Conservation (phyloP, 345 rosid genomes). For the Trapa incisa region DNA sequence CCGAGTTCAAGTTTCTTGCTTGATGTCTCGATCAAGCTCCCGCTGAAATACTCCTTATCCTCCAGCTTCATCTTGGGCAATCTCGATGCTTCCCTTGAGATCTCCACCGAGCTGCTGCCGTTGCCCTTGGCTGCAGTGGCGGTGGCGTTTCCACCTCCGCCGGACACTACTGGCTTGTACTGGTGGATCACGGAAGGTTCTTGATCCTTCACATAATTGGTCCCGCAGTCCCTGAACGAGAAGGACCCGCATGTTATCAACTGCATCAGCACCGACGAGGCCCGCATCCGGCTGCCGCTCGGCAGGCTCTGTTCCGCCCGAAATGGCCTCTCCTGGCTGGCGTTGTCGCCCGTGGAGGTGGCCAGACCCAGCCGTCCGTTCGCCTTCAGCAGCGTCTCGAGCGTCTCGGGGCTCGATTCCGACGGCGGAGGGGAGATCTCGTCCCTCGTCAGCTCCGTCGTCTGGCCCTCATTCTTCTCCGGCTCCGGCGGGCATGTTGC, state of each 20-base stretch:
- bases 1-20: slow-evolving; percentile 18
- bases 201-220: slow-evolving; percentile 46
- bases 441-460: slow-evolving; percentile 53
- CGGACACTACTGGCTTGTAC: slow-evolving; percentile 32
- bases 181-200: slow-evolving; percentile 42
- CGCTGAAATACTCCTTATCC: slow-evolving; percentile 29
- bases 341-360: slow-evolving; percentile 4
- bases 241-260: slow-evolving; percentile 81
- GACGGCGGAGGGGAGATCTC: slow-evolving; percentile 95
- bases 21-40: slow-evolving; percentile 26
- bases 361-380: slow-evolving; percentile 51
- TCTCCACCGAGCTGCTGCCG: slow-evolving; percentile 4
- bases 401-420: slow-evolving; percentile 91
- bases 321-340: slow-evolving; percentile 21
- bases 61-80: slow-evolving; percentile 18
- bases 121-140: not conserved
- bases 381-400: slow-evolving; percentile 67
- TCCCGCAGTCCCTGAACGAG: slow-evolving; percentile 66
- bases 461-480: slow-evolving; percentile 12
- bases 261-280: slow-evolving; percentile 87
- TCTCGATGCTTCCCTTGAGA: slow-evolving; percentile 3
- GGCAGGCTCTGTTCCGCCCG: slow-evolving; percentile 36
- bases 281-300: slow-evolving; percentile 49
- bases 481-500: not conserved
- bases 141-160: slow-evolving; percentile 25